These are phyloP conservation scores for Viola pubescens DNA, from an alignment of 441 rosid species.

Conservation along the genomic window DNA sequence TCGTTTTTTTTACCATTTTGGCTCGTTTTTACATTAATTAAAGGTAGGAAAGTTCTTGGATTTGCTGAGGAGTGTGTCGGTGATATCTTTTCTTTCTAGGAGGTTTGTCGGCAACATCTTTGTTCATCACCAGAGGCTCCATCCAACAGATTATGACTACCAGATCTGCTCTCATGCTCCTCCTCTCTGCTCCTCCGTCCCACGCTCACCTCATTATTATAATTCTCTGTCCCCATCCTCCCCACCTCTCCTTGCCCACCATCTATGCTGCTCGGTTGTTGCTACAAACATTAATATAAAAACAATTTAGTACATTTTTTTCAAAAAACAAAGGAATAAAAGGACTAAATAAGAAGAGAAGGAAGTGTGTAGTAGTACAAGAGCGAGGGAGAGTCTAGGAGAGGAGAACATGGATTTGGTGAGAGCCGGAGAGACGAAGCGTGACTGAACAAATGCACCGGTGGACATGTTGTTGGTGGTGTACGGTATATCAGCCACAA, in stretches of 20 bases:
- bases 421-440: slow-evolving; percentile 49
- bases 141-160: slow-evolving; percentile 65
- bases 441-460: slow-evolving; percentile 62
- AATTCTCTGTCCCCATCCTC: slow-evolving; percentile 44
- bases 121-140: slow-evolving; percentile 73
- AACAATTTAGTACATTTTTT: background rate
- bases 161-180: slow-evolving; percentile 89
- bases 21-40: too few species aligned
- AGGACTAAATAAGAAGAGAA: background rate
- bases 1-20: too few species aligned
- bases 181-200: slow-evolving; percentile 65
- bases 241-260: slow-evolving; percentile 43
- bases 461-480: slow-evolving; percentile 45
- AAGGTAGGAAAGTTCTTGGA: slow-evolving; percentile 93
- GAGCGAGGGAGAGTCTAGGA: slow-evolving; percentile 76
- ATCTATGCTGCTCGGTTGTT: slow-evolving; percentile 58
- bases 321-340: background rate
- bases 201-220: slow-evolving; percentile 28
- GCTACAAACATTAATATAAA: slow-evolving; percentile 20
- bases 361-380: slow-evolving; percentile 34
- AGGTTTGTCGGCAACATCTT: slow-evolving; percentile 58
- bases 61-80: slow-evolving; percentile 88
- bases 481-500: slow-evolving; percentile 55
- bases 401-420: slow-evolving; percentile 50
- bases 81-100: slow-evolving; percentile 77